Conservation (phyloP, 495 filamentous ascomycete species). For the Penicillium cataractarum region DNA sequence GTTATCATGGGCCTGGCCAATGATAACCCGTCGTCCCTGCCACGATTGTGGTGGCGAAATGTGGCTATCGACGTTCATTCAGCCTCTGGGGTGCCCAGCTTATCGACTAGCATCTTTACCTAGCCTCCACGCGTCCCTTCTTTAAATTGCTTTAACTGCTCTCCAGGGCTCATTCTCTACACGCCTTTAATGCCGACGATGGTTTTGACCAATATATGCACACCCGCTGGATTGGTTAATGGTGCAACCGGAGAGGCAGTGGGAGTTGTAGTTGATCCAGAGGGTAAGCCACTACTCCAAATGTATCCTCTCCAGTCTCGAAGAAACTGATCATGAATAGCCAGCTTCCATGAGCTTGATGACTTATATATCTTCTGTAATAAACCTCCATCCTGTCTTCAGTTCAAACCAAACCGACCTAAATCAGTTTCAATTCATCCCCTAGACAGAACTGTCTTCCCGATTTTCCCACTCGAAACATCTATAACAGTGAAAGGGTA, state of each 20-base stretch:
- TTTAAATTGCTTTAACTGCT: too few relatives aligned
- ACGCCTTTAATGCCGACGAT: neutral
- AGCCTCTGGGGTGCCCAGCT: too few relatives aligned
- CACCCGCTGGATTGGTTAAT: neutral
- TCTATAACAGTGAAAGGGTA: constrained; percentile 1
- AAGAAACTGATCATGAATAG: neutral
- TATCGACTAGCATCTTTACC: too few relatives aligned
- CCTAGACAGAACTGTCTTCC: neutral
- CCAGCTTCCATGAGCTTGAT: neutral
- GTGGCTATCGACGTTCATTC: too few relatives aligned
- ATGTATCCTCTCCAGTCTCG: neutral
- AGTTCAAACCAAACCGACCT: neutral
- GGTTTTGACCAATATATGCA: neutral
- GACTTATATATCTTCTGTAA: neutral
- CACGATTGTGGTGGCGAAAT: too few relatives aligned
- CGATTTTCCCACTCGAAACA: neutral
- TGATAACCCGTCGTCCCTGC: too few relatives aligned
- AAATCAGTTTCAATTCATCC: neutral
- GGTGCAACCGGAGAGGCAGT: neutral
- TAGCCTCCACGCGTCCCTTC: too few relatives aligned
- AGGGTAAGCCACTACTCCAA: neutral
- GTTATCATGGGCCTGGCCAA: too few relatives aligned
- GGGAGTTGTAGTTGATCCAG: neutral
- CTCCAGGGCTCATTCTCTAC: neutral
- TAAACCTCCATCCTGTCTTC: neutral